Evolutionary conservation across 176 grass and related monocot species (phyloP), one percentile per base, ranked within the genome.

Genomic region (Oryza meridionalis): DNA sequence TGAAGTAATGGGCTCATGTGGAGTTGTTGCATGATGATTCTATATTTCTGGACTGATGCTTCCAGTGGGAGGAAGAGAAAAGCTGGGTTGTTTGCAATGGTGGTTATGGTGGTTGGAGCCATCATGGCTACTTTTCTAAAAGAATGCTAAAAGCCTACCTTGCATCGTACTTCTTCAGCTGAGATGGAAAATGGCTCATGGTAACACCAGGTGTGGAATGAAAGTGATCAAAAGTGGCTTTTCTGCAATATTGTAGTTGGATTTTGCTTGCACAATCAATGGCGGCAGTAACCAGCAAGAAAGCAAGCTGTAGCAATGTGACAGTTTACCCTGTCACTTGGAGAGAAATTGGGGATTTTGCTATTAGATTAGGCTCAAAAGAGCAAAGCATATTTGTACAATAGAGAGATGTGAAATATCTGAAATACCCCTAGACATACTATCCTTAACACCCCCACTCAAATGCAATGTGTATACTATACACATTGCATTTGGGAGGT

Each of bases 21-120:
- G 11, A 35, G 53, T 15, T 25, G 75, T 77, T 33, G 21, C 75
- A 42, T 77, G 75, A 77, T 77, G 75, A 26, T n/a, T 63, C 19
- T 40, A 40, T 38, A 24, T 14, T 77, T 77, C 11, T 42, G 65
- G 33, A 43, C 31, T 59, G 58, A 64, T 64, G 75, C 75, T 77
- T 64, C 35, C 14, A 10, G 3, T 16, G 75, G 75, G 75, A 63
- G 75, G 55, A 77, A 77, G 55, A 58, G 4, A 38, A 17, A 40
- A 55, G 21, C 11, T 12, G 3, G 33, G 65, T 17, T 17, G 27
- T 67, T 67, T 67, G 27, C 65, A 15, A 13, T 33, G 65, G 58
- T 44, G 75, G 58, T 21, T 77, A 13, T 33, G 65, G 58, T 44
- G 75, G 58, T 21, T 77, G 58, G 58, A 64, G 33, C n/a, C 35